Evolutionary conservation across 305 asterid species (phyloP), one percentile per base, ranked within the genome.

Genomic region (Ajuga reptans): DNA sequence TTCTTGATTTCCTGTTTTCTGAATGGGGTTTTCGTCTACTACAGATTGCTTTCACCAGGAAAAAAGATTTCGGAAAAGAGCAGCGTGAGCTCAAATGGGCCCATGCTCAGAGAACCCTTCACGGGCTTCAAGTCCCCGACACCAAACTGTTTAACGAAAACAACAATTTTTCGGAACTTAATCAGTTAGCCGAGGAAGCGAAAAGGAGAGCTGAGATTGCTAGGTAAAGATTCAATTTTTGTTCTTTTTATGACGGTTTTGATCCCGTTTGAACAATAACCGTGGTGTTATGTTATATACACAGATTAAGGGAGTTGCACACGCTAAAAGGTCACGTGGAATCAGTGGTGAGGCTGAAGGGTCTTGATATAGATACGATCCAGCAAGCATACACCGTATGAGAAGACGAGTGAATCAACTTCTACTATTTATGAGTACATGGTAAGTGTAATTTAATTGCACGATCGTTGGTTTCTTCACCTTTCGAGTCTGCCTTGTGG

Each of bases 171-270:
- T 84, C 85, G 0, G 99, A 93, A 60, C 99, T 93, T 75, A 93
- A 93, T 76, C 99, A 91, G 79, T 81, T 93, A 84, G 99, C 99
- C 0, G 99, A 94, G 87, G 97, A 94, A 78, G 99, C 97, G 0
- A 91, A 91, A 75, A 82, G 91, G 71, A 85, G 97, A 84, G 99
- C 99, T 60, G 97, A 94, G 80, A 89, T 94, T 64, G 99, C 99
- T 18, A 86, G 99, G 99, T 93, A 84, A 37, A 17, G 9, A 29
- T 62, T 21, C 27, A 18, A 49, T 47, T 34, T 15, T 27, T 42
- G 16, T 27, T 14, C 2, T 31, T n/a, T 6, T 27, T 29, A 2
- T 0, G 11, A 56, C 6, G 43, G 34, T 29, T 31, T 21, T 33
- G 57, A 50, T 77, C 18, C 31, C n/a, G 21, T 50, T 14, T n/a